Evolutionary conservation across 2,329 filamentous ascomycete genomes (phyloP), one percentile per base, ranked within the genome.

Genomic region (Beauveria rudraprayagi): DNA sequence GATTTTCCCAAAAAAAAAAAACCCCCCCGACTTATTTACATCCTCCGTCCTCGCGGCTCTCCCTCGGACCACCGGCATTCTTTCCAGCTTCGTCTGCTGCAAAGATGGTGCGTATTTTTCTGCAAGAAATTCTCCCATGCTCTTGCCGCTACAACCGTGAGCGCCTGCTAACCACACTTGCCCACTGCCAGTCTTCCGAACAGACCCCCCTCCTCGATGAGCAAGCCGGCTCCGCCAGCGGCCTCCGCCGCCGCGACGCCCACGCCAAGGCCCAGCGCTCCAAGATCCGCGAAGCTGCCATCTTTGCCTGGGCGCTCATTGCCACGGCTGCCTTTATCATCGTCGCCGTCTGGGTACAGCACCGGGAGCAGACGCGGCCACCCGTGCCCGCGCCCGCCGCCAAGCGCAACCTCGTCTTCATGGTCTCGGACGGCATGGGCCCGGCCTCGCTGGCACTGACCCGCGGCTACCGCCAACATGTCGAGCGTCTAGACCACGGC

Each of bases 381-480:
- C 34, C 61, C 70, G 30, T 34, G 64, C 56, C 69, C 30, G 84
- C 86, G 28, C 50, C 66, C 65, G 69, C 69, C 30, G 84, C 86
- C 57, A 99, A 97, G 80, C 84, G 91, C 60, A 99, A 97, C 75
- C 80, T 99, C 58, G 88, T 99, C 68, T 97, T 99, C 79, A 99
- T 99, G 94, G 93, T 99, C 43, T 96, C 91, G 0, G 94, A 99
- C 73, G 94, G 94, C 70, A 99, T 99, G 94, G 94, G 94, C 0
- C 94, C 94, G 8, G 91, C 94, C 9, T 93, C 91, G 67, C 80
- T 99, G 59, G 89, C 89, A 28, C 75, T 99, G 71, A 96, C 94
- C 7, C 83, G 94, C 61, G 90, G 87, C 70, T 99, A 89, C 77
- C 86, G 90, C 66, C 94, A 99, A 74, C 83, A 88, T 67, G 81